Evolutionary conservation across 2,329 filamentous ascomycete genomes (phyloP).

Genomic region (Aureobasidium mangrovei): DNA sequence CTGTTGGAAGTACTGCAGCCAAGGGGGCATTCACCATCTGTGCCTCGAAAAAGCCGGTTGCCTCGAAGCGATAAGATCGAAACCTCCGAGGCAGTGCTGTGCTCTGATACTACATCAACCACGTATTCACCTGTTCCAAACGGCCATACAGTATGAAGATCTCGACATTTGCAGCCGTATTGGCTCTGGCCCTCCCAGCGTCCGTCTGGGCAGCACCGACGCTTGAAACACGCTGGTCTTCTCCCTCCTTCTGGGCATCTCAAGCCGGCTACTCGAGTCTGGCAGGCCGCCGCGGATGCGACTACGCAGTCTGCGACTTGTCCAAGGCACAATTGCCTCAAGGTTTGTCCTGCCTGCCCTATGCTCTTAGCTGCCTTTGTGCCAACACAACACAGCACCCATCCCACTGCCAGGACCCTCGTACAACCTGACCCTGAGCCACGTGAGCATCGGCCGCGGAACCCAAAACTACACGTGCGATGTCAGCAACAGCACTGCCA

Average conservation of each 20-base stretch:
- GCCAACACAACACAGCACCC: conserved; percentile 18
- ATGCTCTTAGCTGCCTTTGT: too few species aligned
- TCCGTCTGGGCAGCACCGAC: neutral
- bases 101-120: neutral
- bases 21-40: too few species aligned
- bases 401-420: conserved; percentile 51
- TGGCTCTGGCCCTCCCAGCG: neutral
- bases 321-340: conserved; percentile 6
- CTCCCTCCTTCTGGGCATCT: conserved; percentile 7
- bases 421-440: conserved; percentile 54
- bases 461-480: conserved; percentile 91
- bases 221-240: conserved; percentile 2
- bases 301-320: conserved; percentile 7
- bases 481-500: conserved; percentile 44
- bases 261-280: neutral
- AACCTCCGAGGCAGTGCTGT: neutral
- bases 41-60: neutral
- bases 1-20: neutral
- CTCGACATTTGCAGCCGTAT: neutral
- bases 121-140: neutral
- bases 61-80: neutral
- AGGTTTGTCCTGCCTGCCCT: neutral
- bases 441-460: conserved; percentile 79
- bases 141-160: neutral
- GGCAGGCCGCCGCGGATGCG: neutral